A percentile compares a stretch with the other conserved stretches of the same genome.
Evolutionary conservation across 1,284 basidiomycete species (phyloP).

Genomic region (Rhodotorula sp.): DNA sequence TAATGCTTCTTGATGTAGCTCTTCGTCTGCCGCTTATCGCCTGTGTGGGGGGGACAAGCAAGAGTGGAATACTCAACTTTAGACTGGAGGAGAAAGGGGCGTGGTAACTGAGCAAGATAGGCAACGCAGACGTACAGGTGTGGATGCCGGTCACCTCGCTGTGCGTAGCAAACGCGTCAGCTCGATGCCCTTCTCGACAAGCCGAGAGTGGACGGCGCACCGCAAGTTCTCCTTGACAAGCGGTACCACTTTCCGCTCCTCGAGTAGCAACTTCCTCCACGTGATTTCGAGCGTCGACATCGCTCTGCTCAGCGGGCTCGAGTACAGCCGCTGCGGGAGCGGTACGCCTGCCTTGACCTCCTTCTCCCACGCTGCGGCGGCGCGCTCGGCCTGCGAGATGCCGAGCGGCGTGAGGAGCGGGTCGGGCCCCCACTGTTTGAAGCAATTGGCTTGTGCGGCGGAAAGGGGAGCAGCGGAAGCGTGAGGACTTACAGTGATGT

Average conservation of each 20-base stretch:
- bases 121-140: constrained; percentile 58
- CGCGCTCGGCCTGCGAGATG: constrained; percentile 62
- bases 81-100: not conserved
- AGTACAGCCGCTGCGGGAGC: constrained; percentile 64
- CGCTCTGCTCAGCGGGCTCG: constrained; percentile 72
- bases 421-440: constrained; percentile 60
- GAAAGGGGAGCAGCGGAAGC: too few relatives aligned
- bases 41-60: constrained; percentile 19
- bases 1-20: constrained; percentile 62
- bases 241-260: constrained; percentile 47
- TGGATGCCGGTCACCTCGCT: constrained; percentile 68
- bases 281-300: constrained; percentile 67
- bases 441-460: not conserved
- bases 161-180: constrained; percentile 44
- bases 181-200: too few relatives aligned
- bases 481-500: constrained; percentile 56
- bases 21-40: constrained; percentile 63
- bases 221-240: constrained; percentile 56
- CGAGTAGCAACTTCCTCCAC: constrained; percentile 55
- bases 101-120: not conserved
- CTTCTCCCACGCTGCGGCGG: constrained; percentile 62
- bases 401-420: constrained; percentile 70
- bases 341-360: constrained; percentile 63
- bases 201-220: not conserved
- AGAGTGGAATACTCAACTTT: not conserved